Base-by-base conservation (phyloP, 192 early-diverging fungal species). In the Entomortierella lignicola region DNA sequence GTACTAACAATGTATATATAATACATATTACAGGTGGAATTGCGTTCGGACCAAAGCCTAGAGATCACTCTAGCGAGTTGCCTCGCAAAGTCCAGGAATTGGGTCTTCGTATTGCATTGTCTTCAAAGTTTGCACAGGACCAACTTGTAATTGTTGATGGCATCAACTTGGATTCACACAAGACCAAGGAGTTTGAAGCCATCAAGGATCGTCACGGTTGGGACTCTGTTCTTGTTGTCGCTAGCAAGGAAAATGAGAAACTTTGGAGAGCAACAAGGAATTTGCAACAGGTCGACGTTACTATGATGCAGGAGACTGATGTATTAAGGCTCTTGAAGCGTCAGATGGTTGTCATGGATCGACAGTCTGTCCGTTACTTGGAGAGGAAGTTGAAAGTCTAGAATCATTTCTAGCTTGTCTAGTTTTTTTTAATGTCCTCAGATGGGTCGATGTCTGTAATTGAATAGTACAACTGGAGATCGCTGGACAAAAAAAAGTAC, bases 31-130 rank as follows among this genome's bases (percentile, higher is more conserved):
- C 44, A 89, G 89, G 93, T 81, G 94, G 90, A 58, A 85, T 89
- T 62, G 94, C 89, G 0, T 95, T 96, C 67, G 97, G 96, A n/a
- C 96, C 96, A n/a, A 87, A 90, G 27, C 94, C 96, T 0, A 92
- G 94, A 60, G 88, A 91, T 72, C 92, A 93, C 56, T 85, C 88
- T 29, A 95, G 89, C 4, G 91, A 96, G 55, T 82, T 99, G 34
- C 95, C 91, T 51, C 84, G 89, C 60, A 95, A 98, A 81, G 92
- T 97, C 17, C 96, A 96, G 86, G 85, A 92, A 44, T 81, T 90
- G 68, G 96, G 91, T 41, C 85, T 98, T 50, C 90, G 95, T 18
- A 83, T 90, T 26, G 96, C 94, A 4, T 85, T 99, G 6, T 91
- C 94, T 23, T 86, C 93, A 48, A 99, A 99, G 82, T 97, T 90